Conservation (phyloP, 768 basidiomycete species). For the Chalciporus sphaerocephalus region DNA sequence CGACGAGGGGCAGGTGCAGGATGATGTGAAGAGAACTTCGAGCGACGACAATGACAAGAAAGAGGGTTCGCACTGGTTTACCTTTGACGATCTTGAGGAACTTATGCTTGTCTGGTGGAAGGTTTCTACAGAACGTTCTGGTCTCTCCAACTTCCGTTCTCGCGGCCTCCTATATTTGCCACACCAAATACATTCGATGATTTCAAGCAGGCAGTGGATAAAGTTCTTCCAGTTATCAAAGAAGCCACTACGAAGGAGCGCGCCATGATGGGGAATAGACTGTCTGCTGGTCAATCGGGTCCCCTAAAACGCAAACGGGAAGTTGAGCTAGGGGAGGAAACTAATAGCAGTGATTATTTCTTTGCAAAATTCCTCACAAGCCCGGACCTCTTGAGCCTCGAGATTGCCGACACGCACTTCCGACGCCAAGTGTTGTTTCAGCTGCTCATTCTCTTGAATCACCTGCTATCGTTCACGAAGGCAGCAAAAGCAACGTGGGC, state of each 20-base stretch:
- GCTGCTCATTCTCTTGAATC: slow-evolving; percentile 69
- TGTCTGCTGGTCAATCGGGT: slow-evolving; percentile 34
- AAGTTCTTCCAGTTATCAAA: slow-evolving; percentile 72
- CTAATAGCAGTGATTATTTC: slow-evolving; percentile 67
- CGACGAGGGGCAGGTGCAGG: slow-evolving; percentile 39
- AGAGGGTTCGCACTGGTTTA: slow-evolving; percentile 44
- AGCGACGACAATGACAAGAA: slow-evolving; percentile 58
- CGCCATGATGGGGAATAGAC: slow-evolving; percentile 78
- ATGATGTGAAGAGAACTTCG: slow-evolving; percentile 32
- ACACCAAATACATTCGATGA: slow-evolving; percentile 49
- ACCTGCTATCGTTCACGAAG: slow-evolving; percentile 73
- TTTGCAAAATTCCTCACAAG: slow-evolving; percentile 92
- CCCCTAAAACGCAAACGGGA: slow-evolving; percentile 66
- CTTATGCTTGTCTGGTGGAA: slow-evolving; percentile 23
- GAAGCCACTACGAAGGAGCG: slow-evolving; percentile 87
- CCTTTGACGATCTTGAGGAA: background rate
- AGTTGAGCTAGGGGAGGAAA: slow-evolving; percentile 48
- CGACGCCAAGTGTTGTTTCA: slow-evolving; percentile 92
- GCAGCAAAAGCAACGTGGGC: slow-evolving; percentile 57
- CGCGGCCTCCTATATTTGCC: slow-evolving; percentile 69
- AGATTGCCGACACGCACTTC: slow-evolving; percentile 90
- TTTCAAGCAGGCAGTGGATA: slow-evolving; percentile 68
- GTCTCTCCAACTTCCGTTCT: slow-evolving; percentile 83
- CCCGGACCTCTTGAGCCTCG: slow-evolving; percentile 80
- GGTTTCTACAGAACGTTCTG: slow-evolving; percentile 89